These are phyloP conservation scores for Colletotrichum filicis DNA, from an alignment of 2,329 filamentous ascomycete species.

Conservation along the genomic window DNA sequence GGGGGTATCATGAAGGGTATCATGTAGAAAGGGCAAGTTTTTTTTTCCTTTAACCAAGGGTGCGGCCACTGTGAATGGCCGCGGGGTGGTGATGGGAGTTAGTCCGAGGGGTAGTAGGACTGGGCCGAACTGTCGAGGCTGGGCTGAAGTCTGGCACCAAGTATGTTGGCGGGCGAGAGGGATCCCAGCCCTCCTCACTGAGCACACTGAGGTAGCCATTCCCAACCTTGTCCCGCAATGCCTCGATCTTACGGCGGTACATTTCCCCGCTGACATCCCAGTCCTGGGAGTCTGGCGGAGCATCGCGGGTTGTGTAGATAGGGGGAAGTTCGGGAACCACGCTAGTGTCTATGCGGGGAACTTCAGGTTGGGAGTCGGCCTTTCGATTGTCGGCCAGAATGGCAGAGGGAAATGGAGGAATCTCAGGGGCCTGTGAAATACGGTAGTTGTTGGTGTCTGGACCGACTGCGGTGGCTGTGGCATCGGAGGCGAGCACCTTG, in stretches of 20 bases:
- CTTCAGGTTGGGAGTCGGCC: constrained; percentile 43
- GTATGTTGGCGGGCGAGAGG: constrained; percentile 51
- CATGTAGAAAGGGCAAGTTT: constrained; percentile 30
- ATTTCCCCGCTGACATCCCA: constrained; percentile 79
- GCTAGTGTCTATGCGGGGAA: constrained; percentile 52
- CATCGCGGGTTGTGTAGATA: constrained; percentile 45
- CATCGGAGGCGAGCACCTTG: constrained; percentile 23
- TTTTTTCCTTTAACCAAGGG: constrained; percentile 53
- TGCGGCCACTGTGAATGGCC: constrained; percentile 64
- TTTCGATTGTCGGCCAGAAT: constrained; percentile 47
- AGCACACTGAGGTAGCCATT: constrained; percentile 88
- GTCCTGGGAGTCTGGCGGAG: constrained; percentile 54
- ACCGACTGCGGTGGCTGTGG: constrained; percentile 27
- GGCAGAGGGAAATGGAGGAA: constrained; percentile 44
- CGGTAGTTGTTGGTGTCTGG: constrained; percentile 51
- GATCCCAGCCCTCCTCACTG: constrained; percentile 78
- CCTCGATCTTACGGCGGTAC: constrained; percentile 90
- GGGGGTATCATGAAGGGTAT: constrained; percentile 41
- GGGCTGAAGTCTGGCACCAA: constrained; percentile 50
- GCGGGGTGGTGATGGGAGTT: constrained; percentile 47
- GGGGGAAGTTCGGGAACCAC: constrained; percentile 47
- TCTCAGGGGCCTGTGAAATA: constrained; percentile 55
- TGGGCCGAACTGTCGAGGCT: constrained; percentile 49
- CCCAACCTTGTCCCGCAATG: constrained; percentile 85
- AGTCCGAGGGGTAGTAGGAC: constrained; percentile 48